Percentiles rank a stretch among this genome's conserved stretches.
Evolutionary conservation across 2,329 filamentous ascomycete species (phyloP).

Genomic region (Fusarium penzigii): DNA sequence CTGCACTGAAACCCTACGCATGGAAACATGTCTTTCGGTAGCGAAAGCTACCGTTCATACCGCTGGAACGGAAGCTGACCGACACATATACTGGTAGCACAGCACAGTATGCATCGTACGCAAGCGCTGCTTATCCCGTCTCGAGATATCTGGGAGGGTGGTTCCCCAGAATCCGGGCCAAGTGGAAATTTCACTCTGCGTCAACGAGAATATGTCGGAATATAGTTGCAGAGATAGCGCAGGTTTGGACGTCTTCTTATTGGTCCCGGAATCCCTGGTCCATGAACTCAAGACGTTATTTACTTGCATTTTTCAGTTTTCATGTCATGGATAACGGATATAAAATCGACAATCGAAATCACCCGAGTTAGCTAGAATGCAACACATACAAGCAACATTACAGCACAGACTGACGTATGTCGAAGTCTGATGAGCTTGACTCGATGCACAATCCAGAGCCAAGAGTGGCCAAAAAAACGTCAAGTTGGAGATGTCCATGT

Average conservation of each 20-base stretch:
- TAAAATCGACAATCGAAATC: no score
- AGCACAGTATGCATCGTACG: neutral
- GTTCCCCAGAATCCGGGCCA: neutral
- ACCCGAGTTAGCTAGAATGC: neutral
- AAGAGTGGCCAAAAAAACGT: neutral
- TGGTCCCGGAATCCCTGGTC: neutral
- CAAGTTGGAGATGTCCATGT: neutral
- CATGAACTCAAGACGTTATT: no score
- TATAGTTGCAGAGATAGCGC: slow-evolving; percentile 15
- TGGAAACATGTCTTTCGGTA: neutral
- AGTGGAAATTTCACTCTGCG: slow-evolving; percentile 5
- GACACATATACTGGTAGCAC: no score
- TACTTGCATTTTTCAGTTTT: no score
- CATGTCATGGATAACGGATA: neutral
- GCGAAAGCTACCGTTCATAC: slow-evolving; percentile 5
- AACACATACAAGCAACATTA: neutral
- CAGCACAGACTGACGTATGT: no score
- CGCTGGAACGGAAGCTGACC: slow-evolving; percentile 20
- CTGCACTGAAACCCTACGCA: no score
- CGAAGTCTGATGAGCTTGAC: no score
- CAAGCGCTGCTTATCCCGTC: neutral
- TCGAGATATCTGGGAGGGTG: neutral
- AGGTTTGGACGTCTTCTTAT: neutral
- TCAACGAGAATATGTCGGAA: slow-evolving; percentile 21
- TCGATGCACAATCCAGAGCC: neutral